Evolutionary conservation across 139 green algal species (phyloP).

Genomic region (Tetradesmus lagerheimii): DNA sequence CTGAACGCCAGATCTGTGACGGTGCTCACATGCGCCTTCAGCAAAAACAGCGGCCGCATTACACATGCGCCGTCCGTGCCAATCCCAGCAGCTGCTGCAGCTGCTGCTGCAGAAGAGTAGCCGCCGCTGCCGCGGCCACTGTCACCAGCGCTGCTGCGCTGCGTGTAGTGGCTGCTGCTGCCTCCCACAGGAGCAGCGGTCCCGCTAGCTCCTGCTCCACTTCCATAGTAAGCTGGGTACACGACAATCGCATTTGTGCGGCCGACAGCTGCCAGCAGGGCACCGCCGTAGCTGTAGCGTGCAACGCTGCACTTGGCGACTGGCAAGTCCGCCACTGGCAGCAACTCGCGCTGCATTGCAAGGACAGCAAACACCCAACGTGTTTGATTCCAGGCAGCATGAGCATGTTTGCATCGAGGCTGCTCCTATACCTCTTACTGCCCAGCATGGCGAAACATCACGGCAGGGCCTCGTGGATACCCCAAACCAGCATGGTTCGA

Average conservation of each 20-base stretch:
- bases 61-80: constrained; percentile 5
- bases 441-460: no score
- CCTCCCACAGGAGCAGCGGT: background rate
- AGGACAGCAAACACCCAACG: background rate
- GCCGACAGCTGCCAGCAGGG: constrained; percentile 37
- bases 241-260: constrained; percentile 29
- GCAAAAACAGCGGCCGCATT: constrained; percentile 5
- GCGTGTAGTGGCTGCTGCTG: background rate
- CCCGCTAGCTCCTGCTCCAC: constrained; percentile 1
- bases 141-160: background rate
- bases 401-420: background rate
- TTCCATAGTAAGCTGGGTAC: constrained; percentile 28
- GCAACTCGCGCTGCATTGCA: constrained; percentile 21
- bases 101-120: background rate
- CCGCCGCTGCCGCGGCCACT: background rate
- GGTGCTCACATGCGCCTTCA: constrained; percentile 40
- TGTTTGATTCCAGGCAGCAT: background rate
- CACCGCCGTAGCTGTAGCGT: constrained; percentile 35
- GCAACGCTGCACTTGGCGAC: constrained; percentile 19
- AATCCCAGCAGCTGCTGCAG: background rate
- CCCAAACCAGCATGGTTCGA: no score
- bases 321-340: constrained; percentile 5
- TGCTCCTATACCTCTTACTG: background rate
- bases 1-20: constrained; percentile 45
- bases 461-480: no score